Base-by-base conservation (phyloP, 208 protist species). In the Endotrypanum monterogeii region DNA sequence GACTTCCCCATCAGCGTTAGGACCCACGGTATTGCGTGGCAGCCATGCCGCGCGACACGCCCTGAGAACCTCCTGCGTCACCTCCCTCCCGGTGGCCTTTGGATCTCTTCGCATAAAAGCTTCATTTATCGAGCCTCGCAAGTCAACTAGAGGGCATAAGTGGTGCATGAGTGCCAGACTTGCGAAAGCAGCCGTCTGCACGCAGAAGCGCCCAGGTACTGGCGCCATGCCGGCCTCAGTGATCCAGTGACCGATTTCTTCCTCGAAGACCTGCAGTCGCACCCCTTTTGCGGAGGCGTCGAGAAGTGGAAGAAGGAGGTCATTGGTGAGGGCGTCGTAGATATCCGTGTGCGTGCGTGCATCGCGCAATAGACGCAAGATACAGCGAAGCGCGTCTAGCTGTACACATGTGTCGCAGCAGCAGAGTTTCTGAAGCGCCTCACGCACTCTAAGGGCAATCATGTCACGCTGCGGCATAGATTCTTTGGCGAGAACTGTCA, bases 31-130 rank as follows among this genome's bases (percentile, higher is more conserved):
- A 32, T 20, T 55, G 54, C 39, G 60, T 30, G 65, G 18, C 32
- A 54, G n/a, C 56, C 80, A 71, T 23, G 78, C 76, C 57, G 71
- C 39, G 76, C 76, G 67, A 14, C 87, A 88, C 28, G 83, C 67
- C 60, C 94, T 80, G 76, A 98, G 95, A 16, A 98, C 58, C 37
- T 80, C 82, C 18, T 85, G 67, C 2, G 89, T 96, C 0, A 98
- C 71, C 75, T 98, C 94, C 23, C 89, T 97, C 0, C 94, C 93
- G 20, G 87, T 86, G n/a, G 20, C 28, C 61, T 65, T 46, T 30
- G 67, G 35, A 44, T 67, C 48, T 37, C 25, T 60, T 16, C 63
- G 41, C 32, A 75, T 76, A 70, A 85, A 95, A 52, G 77, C 74
- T 11, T 39, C 70, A 62, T 92, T 94, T 55, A 96, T 82, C 11